Evolutionary conservation across 176 grass and related monocot species (phyloP).

Genomic region (Oryza officinalis): DNA sequence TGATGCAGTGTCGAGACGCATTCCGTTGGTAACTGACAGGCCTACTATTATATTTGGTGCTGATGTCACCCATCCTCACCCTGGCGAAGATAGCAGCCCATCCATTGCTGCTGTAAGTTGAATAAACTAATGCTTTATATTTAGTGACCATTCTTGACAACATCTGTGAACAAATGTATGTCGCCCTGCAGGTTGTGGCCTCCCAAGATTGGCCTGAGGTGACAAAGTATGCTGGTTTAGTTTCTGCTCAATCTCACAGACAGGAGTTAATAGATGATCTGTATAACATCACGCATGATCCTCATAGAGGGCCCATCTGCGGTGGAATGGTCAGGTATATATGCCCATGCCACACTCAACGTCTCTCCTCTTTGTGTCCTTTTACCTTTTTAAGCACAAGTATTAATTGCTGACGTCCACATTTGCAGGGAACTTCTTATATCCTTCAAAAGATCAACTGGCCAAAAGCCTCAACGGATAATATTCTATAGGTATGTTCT

Average conservation of each 20-base stretch:
- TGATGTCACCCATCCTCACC: constrained; percentile 94
- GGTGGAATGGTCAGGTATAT: constrained; percentile 92
- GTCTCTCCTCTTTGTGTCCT: not conserved
- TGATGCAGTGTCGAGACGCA: constrained; percentile 74
- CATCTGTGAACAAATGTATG: not conserved
- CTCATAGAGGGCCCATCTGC: constrained; percentile 56
- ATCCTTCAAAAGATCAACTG: constrained; percentile 82
- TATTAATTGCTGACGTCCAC: not conserved
- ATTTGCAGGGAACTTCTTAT: constrained; percentile 84
- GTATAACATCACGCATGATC: constrained; percentile 71
- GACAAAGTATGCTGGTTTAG: constrained; percentile 93
- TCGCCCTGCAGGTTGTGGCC: constrained; percentile 72
- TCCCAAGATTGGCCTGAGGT: constrained; percentile 98
- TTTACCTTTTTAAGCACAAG: not conserved
- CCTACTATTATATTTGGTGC: constrained; percentile 95
- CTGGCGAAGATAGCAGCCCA: constrained; percentile 90
- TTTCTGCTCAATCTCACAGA: constrained; percentile 84
- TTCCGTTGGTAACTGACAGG: constrained; percentile 83
- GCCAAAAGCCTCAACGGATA: constrained; percentile 66
- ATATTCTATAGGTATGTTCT: constrained; percentile 78
- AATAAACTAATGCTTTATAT: not conserved
- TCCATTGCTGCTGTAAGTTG: constrained; percentile 83
- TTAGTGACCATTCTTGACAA: not conserved
- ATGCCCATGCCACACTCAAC: not conserved
- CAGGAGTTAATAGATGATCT: constrained; percentile 91